phyloP scores from a whole-genome alignment of 495 filamentous ascomycete genomes.

The Neurospora tetrasperma region DNA sequence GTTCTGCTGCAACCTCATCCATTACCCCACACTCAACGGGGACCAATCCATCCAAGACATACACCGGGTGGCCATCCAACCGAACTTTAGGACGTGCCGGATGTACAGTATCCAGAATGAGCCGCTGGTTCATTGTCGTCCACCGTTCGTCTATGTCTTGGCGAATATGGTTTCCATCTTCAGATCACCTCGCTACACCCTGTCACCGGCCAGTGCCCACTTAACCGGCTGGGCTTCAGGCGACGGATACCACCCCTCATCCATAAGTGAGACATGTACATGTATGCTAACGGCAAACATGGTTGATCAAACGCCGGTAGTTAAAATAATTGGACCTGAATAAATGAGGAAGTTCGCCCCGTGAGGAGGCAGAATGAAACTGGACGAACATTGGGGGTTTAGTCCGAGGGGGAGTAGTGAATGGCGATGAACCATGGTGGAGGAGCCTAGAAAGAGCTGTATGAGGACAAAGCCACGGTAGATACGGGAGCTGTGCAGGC shows the following conservation, averaged over 20 bases:
- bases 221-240: neutral
- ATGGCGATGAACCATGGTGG: neutral
- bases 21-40: neutral
- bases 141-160: neutral
- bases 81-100: neutral
- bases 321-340: neutral
- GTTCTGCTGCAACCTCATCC: neutral
- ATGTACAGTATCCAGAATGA: neutral
- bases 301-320: neutral
- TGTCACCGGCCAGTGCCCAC: neutral
- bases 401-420: neutral
- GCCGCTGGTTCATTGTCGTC: neutral
- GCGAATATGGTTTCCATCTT: neutral
- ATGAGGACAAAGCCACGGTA: neutral
- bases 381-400: neutral
- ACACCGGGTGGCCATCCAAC: neutral
- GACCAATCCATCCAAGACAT: neutral
- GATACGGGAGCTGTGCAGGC: neutral
- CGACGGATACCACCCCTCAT: neutral
- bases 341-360: neutral
- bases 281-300: neutral
- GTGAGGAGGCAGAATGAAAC: neutral
- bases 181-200: neutral
- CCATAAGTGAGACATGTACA: neutral
- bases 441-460: neutral